Conservation (phyloP, 2,329 filamentous ascomycete species). For the Sclerotinia nivalis region DNA sequence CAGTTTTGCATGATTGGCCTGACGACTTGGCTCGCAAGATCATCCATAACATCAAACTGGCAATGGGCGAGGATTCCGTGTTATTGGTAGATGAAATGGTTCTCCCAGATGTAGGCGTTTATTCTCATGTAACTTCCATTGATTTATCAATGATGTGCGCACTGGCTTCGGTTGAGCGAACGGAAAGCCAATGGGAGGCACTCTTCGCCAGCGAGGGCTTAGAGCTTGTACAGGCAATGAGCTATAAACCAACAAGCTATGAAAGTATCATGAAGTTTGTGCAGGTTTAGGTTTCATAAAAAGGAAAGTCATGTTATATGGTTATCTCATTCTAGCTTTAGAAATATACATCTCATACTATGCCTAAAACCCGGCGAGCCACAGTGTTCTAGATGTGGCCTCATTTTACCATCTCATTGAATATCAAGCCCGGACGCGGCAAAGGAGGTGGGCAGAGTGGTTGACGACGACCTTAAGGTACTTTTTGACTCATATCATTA, state of each 20-base stretch:
- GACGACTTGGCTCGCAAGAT: not conserved
- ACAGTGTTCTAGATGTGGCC: no score
- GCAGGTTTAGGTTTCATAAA: not conserved
- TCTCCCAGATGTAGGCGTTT: not conserved
- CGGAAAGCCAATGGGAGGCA: slow-evolving; percentile 21
- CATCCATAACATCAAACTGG: not conserved
- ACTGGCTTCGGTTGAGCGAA: slow-evolving; percentile 26
- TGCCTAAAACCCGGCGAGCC: no score
- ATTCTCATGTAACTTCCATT: not conserved
- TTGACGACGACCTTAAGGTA: no score
- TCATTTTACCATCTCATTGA: no score
- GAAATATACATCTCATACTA: no score
- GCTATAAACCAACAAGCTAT: not conserved
- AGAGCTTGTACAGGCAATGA: not conserved
- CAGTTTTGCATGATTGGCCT: not conserved
- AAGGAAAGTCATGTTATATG: no score
- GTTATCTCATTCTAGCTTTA: no score
- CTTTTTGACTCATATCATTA: no score
- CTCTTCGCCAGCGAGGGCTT: slow-evolving; percentile 18
- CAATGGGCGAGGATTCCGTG: not conserved
- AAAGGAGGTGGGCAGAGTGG: no score
- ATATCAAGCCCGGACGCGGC: no score
- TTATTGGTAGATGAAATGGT: not conserved
- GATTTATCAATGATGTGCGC: slow-evolving; percentile 40
- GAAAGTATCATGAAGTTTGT: slow-evolving; percentile 9